Evolutionary conservation across 2,329 filamentous ascomycete genomes (phyloP), one percentile per base, ranked within the genome.

Genomic region (Fusarium nisikadoi): DNA sequence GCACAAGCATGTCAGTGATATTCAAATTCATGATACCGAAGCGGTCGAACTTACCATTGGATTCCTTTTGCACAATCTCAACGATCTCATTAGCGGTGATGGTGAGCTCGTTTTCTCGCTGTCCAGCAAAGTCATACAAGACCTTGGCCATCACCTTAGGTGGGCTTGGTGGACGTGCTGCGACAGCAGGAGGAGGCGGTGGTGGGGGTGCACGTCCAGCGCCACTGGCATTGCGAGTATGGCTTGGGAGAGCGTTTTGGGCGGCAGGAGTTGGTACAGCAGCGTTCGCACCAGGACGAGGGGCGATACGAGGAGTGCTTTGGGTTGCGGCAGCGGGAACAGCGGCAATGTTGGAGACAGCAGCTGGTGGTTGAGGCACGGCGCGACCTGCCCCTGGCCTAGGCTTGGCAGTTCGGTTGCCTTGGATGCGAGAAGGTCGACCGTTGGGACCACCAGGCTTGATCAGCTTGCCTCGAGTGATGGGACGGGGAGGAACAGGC

Each of bases 381-480:
- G 78, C 65, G 36, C 79, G 75, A 23, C 77, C 79, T 17, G 81
- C 83, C 38, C 80, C 81, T 17, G 85, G 84, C 9, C 83, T 80
- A 25, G 84, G 81, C 72, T 84, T 84, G 10, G 83, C 81, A 38
- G 83, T 80, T 50, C 86, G 83, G 72, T 82, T 84, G 49, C 81
- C 82, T 11, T 90, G 87, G 65, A 93, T 80, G 79, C 94, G 93
- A 20, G 94, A 93, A 31, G 93, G 93, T 63, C 91, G 90, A 59
- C 94, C 94, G 61, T 90, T 90, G 50, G 94, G 94, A n/a, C 94
- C 94, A 72, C 95, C 94, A 56, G 93, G 94, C 81, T 92, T 94
- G 79, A 99, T 93, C 52, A 99, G 89, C 81, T 97, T 97, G 72
- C 96, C 96, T 75, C 92, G 93, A 4, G 94, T 98, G 77, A 99